phyloP scores from a whole-genome alignment of 2,329 filamentous ascomycete species.

The Trichophyton benhamiae region DNA sequence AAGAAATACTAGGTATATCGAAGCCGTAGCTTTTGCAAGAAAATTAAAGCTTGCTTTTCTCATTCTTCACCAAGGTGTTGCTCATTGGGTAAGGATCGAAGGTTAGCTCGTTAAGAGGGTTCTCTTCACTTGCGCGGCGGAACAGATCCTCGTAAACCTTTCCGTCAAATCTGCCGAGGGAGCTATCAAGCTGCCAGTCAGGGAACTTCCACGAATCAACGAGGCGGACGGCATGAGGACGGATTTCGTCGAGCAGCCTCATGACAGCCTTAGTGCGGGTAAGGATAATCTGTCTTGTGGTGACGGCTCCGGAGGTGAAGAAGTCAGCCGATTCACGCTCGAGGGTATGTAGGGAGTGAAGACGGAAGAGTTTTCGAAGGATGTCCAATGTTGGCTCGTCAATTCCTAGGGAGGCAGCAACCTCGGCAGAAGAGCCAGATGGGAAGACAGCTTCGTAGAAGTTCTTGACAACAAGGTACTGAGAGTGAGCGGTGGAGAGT shows the following conservation, averaged over 20 bases:
- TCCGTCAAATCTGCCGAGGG: slow-evolving; percentile 57
- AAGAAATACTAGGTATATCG: neutral
- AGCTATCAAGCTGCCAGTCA: slow-evolving; percentile 65
- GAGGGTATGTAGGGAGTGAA: slow-evolving; percentile 53
- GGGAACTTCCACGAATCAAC: slow-evolving; percentile 67
- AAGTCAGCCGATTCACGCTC: slow-evolving; percentile 60
- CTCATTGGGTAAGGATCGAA: slow-evolving; percentile 61
- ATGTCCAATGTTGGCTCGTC: slow-evolving; percentile 46
- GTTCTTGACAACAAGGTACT: slow-evolving; percentile 68
- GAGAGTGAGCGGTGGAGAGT: slow-evolving; percentile 60
- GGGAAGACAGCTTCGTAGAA: slow-evolving; percentile 54
- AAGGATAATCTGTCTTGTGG: slow-evolving; percentile 59
- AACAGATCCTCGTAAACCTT: slow-evolving; percentile 71
- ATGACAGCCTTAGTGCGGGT: slow-evolving; percentile 56
- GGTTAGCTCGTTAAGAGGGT: slow-evolving; percentile 59
- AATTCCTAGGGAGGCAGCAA: slow-evolving; percentile 36
- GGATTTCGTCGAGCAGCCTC: slow-evolving; percentile 56
- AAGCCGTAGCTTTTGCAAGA: neutral
- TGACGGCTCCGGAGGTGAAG: slow-evolving; percentile 57
- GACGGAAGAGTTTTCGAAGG: slow-evolving; percentile 55
- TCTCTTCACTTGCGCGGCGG: slow-evolving; percentile 56
- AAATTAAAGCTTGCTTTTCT: slow-evolving; percentile 26
- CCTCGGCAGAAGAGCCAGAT: slow-evolving; percentile 36
- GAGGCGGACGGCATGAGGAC: slow-evolving; percentile 58
- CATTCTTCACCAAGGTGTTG: slow-evolving; percentile 49